These are phyloP conservation scores for Amanita muscaria DNA, from an alignment of 768 basidiomycete species.

Conservation along the genomic window DNA sequence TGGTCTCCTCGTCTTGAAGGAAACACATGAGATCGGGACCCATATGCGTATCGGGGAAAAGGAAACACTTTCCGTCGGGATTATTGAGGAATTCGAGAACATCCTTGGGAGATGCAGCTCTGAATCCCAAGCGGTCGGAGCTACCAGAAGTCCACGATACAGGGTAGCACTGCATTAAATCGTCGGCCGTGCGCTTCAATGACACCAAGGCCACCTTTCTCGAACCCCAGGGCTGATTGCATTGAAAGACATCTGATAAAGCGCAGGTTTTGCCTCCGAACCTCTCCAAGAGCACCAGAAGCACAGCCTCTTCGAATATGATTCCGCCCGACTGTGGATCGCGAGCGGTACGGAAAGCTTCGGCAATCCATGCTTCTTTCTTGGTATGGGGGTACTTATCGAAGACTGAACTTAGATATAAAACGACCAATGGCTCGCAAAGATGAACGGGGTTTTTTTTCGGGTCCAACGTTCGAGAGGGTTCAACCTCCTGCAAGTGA, in stretches of 20 bases:
- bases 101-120: conserved; percentile 8
- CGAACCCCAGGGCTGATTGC: conserved; percentile 8
- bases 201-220: conserved; percentile 6
- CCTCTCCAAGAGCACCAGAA: conserved; percentile 1
- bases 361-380: conserved; percentile 7
- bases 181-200: conserved; percentile 8
- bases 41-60: conserved; percentile 12
- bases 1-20: conserved; percentile 11
- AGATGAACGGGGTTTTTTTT: conserved; percentile 10
- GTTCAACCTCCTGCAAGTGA: conserved; percentile 5
- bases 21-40: conserved; percentile 13
- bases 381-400: neutral
- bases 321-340: neutral
- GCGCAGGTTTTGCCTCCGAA: conserved; percentile 10
- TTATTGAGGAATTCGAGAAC: conserved; percentile 7
- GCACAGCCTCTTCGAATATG: conserved; percentile 3
- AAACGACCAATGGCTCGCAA: conserved; percentile 11
- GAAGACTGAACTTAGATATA: conserved; percentile 13
- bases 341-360: conserved; percentile 3
- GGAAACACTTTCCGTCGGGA: conserved; percentile 8
- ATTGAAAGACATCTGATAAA: conserved; percentile 10
- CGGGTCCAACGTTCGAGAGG: conserved; percentile 1
- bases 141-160: conserved; percentile 11
- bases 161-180: conserved; percentile 8
- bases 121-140: conserved; percentile 4